Evolutionary conservation across 768 basidiomycete genomes (phyloP).

Genomic region (Russula sp.): DNA sequence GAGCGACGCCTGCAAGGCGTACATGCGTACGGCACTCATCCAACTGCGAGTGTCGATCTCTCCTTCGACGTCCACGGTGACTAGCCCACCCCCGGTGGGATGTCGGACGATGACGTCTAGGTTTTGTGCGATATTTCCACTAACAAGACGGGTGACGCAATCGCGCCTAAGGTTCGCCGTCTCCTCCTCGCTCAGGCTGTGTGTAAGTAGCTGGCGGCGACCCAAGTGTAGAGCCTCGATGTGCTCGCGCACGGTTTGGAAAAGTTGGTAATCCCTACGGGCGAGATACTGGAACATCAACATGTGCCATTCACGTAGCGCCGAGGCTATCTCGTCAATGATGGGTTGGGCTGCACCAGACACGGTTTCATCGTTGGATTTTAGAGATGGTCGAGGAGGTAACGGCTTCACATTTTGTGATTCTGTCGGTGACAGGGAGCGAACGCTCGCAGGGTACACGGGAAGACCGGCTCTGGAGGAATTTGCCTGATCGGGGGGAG

Average conservation of each 20-base stretch:
- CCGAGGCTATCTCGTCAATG: slow-evolving; percentile 96
- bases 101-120: slow-evolving; percentile 96
- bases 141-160: slow-evolving; percentile 83
- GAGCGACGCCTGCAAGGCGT: slow-evolving; percentile 79
- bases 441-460: slow-evolving; percentile 72
- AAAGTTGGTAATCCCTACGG: slow-evolving; percentile 83
- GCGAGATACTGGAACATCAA: slow-evolving; percentile 90
- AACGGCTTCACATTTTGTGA: slow-evolving; percentile 67
- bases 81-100: slow-evolving; percentile 84
- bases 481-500: slow-evolving; percentile 71
- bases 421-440: slow-evolving; percentile 58
- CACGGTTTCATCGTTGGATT: slow-evolving; percentile 90
- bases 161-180: slow-evolving; percentile 75
- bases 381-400: slow-evolving; percentile 90
- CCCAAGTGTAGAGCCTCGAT: slow-evolving; percentile 90
- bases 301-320: slow-evolving; percentile 92
- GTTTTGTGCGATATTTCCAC: slow-evolving; percentile 87
- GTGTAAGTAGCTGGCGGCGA: slow-evolving; percentile 84
- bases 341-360: slow-evolving; percentile 83
- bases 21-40: slow-evolving; percentile 90
- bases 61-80: slow-evolving; percentile 86
- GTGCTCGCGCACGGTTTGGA: slow-evolving; percentile 80
- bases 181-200: slow-evolving; percentile 85
- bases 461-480: slow-evolving; percentile 69
- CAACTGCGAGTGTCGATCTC: slow-evolving; percentile 78